Percentiles rank a stretch among this genome's conserved stretches.
These are phyloP conservation scores for Claviceps lovelessii DNA, from an alignment of 2,329 filamentous ascomycete species.

Conservation along the genomic window DNA sequence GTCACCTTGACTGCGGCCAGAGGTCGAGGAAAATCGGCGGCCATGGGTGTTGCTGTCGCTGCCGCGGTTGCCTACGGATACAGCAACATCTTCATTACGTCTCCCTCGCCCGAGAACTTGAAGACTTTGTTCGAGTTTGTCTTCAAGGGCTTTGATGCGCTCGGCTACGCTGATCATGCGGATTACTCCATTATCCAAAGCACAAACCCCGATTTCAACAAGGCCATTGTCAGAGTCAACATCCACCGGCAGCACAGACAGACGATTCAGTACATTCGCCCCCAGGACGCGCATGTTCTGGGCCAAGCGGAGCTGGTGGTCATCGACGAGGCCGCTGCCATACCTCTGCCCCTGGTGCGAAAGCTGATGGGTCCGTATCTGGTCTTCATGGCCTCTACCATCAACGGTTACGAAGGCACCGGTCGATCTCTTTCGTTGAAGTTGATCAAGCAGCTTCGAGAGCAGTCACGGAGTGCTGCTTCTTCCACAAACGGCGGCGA, in stretches of 20 bases:
- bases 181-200: conserved; percentile 98
- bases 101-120: conserved; percentile 91
- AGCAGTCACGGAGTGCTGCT: conserved; percentile 59
- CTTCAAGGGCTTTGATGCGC: conserved; percentile 92
- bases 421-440: conserved; percentile 90
- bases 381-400: conserved; percentile 98
- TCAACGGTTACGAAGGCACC: conserved; percentile 97
- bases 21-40: conserved; percentile 93
- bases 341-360: conserved; percentile 78
- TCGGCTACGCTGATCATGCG: conserved; percentile 85
- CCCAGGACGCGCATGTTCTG: conserved; percentile 86
- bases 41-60: conserved; percentile 84
- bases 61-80: conserved; percentile 92
- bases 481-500: conserved; percentile 33
- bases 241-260: conserved; percentile 89
- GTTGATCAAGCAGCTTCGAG: conserved; percentile 88
- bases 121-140: conserved; percentile 98
- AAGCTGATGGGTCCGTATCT: conserved; percentile 95
- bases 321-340: conserved; percentile 94
- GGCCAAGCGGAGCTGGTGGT: conserved; percentile 91
- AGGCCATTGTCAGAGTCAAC: conserved; percentile 94
- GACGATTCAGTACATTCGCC: conserved; percentile 96
- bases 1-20: conserved; percentile 85
- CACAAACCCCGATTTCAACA: conserved; percentile 97
- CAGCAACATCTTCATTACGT: conserved; percentile 98